Evolutionary conservation across 2,329 filamentous ascomycete genomes (phyloP).

Genomic region (Cladobotryum mycophilum): DNA sequence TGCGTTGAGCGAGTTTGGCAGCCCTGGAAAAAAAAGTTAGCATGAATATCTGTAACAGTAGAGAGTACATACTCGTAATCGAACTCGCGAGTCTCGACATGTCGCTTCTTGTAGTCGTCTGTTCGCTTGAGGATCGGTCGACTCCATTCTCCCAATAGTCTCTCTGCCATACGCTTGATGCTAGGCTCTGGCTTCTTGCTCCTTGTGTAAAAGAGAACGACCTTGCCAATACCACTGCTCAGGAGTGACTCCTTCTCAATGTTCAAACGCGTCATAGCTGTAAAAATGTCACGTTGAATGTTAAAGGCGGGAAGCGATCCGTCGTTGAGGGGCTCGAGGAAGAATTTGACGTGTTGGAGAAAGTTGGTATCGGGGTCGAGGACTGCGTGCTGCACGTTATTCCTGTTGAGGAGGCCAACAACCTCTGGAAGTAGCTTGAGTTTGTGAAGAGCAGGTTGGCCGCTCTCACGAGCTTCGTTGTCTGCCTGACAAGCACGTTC

Average conservation of each 20-base stretch:
- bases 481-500: conserved; percentile 83
- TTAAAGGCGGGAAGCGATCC: conserved; percentile 93
- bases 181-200: conserved; percentile 80
- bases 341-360: conserved; percentile 90
- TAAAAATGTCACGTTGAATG: conserved; percentile 92
- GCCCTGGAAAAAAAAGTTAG: conserved; percentile 35
- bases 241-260: conserved; percentile 87
- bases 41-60: background rate
- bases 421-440: conserved; percentile 91
- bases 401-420: conserved; percentile 79
- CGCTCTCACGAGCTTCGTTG: conserved; percentile 70
- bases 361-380: conserved; percentile 95
- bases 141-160: conserved; percentile 91
- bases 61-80: conserved; percentile 52
- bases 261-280: conserved; percentile 69
- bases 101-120: conserved; percentile 87
- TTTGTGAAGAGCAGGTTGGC: conserved; percentile 83
- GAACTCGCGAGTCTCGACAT: conserved; percentile 56
- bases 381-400: conserved; percentile 75
- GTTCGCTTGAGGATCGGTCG: conserved; percentile 88
- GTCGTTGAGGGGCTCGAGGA: conserved; percentile 91
- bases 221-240: conserved; percentile 90
- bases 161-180: conserved; percentile 92
- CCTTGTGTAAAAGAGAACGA: conserved; percentile 94
- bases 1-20: conserved; percentile 46